Percentiles rank a stretch among this genome's conserved stretches.
These are phyloP conservation scores for Salix udensis DNA, from an alignment of 345 rosid species.

Conservation along the genomic window DNA sequence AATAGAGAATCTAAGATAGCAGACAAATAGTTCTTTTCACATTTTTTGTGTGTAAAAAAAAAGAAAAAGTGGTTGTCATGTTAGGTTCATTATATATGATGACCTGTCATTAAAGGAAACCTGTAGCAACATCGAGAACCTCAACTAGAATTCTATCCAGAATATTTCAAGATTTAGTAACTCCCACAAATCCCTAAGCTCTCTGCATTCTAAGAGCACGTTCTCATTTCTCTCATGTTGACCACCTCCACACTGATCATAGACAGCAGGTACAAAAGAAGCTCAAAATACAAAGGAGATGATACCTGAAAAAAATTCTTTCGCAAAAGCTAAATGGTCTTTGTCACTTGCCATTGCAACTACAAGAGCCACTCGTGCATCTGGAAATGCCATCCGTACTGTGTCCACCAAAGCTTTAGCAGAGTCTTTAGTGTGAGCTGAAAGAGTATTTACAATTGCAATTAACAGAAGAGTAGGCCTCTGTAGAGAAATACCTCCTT, in stretches of 20 bases:
- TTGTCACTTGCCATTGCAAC: slow-evolving; percentile 93
- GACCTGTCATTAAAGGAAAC: neutral
- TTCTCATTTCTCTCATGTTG: neutral
- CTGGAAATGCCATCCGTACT: slow-evolving; percentile 51
- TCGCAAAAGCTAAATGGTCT: slow-evolving; percentile 80
- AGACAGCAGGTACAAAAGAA: no score
- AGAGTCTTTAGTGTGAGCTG: slow-evolving; percentile 96
- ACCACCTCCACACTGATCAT: neutral
- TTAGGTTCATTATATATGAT: neutral
- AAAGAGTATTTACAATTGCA: neutral
- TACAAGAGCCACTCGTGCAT: slow-evolving; percentile 48
- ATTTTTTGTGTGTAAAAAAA: no score
- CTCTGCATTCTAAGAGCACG: neutral
- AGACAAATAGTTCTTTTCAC: no score
- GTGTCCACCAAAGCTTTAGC: slow-evolving; percentile 67
- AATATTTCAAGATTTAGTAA: neutral
- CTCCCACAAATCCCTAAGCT: neutral
- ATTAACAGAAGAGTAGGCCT: neutral
- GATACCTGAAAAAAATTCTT: slow-evolving; percentile 67
- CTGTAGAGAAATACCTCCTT: neutral
- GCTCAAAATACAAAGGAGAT: neutral
- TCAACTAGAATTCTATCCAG: neutral
- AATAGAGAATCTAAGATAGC: no score
- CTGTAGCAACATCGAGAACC: neutral
- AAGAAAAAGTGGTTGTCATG: neutral